These are phyloP conservation scores for Nemania diffusa DNA, from an alignment of 2,329 filamentous ascomycete genomes.

Conservation along the genomic window DNA sequence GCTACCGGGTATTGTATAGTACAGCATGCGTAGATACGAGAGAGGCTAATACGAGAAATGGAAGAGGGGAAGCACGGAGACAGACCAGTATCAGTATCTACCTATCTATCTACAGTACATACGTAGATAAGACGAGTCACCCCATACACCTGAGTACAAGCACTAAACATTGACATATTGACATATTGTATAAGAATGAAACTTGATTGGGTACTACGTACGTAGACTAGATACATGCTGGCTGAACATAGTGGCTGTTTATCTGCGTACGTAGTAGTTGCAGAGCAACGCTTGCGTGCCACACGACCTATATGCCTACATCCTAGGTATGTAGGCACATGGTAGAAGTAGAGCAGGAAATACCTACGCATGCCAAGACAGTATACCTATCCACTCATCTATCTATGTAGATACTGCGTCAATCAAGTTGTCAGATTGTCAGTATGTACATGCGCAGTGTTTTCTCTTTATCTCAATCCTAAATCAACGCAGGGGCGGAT, in stretches of 20 bases:
- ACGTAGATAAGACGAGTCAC: conserved; percentile 4
- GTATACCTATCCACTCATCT: neutral
- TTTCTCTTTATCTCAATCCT: conserved; percentile 28
- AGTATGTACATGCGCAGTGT: neutral
- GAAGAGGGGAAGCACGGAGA: conserved; percentile 29
- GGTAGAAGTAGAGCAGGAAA: neutral
- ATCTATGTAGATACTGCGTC: too few species aligned
- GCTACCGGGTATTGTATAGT: neutral
- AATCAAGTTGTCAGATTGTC: conserved; percentile 15
- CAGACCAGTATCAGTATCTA: neutral
- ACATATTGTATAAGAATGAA: too few species aligned
- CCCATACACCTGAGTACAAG: too few species aligned
- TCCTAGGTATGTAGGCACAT: neutral
- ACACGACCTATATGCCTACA: too few species aligned
- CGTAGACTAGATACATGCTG: too few species aligned
- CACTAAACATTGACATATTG: too few species aligned
- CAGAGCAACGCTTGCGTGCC: too few species aligned
- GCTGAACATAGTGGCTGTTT: too few species aligned
- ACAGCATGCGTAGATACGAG: conserved; percentile 1
- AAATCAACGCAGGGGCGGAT: conserved; percentile 29
- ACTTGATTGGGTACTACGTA: too few species aligned
- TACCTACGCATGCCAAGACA: conserved; percentile 14
- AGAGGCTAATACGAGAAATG: conserved; percentile 28
- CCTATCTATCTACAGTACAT: neutral
- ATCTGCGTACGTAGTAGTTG: too few species aligned